phyloP scores from a whole-genome alignment of 108 stramenopile genomes.

The Stephanodiscus minutulus region DNA sequence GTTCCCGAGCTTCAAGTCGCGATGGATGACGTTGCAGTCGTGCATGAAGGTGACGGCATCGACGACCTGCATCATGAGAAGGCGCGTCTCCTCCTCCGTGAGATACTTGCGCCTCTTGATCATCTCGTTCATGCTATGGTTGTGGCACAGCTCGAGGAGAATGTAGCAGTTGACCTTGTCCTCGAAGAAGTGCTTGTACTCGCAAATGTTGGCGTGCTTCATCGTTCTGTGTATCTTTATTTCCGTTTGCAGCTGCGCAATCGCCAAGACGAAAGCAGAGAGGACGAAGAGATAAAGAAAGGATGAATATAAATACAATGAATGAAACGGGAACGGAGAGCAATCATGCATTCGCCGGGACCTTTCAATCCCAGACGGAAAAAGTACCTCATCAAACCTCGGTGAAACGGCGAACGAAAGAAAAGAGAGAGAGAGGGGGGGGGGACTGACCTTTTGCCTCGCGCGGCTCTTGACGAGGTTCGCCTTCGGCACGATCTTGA shows the following conservation, averaged over 20 bases:
- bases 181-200: constrained; percentile 98
- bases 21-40: constrained; percentile 90
- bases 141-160: constrained; percentile 96
- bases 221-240: constrained; percentile 97
- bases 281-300: not conserved
- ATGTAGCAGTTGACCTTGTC: constrained; percentile 97
- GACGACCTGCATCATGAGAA: constrained; percentile 83
- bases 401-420: not conserved
- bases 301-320: no score
- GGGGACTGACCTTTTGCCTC: constrained; percentile 90
- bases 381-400: no score
- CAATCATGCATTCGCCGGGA: no score
- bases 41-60: constrained; percentile 93
- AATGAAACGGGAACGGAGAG: no score
- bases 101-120: constrained; percentile 90
- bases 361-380: no score
- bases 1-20: constrained; percentile 99
- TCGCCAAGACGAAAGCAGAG: not conserved
- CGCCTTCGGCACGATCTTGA: constrained; percentile 94
- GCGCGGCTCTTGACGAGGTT: constrained; percentile 88
- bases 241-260: constrained; percentile 92
- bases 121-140: constrained; percentile 95
- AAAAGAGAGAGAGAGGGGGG: not conserved
- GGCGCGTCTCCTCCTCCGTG: constrained; percentile 86
- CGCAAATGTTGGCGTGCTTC: constrained; percentile 90